These are phyloP conservation scores for Colletotrichum tabaci DNA, from an alignment of 2,329 filamentous ascomycete genomes.

Conservation along the genomic window DNA sequence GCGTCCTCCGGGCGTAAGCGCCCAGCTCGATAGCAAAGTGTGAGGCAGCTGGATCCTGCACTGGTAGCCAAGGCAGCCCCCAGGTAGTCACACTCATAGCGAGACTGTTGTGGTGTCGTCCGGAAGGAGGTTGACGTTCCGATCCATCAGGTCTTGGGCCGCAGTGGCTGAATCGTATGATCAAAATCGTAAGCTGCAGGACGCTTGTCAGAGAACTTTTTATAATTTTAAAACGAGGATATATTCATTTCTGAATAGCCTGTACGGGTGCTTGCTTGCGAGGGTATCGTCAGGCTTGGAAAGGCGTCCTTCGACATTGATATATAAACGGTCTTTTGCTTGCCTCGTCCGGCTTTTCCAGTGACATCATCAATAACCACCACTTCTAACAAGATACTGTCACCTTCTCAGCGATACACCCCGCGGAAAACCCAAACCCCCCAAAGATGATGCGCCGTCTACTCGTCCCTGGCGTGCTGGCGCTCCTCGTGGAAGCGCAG, in stretches of 20 bases:
- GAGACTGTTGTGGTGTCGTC: not conserved
- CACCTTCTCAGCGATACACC: no score
- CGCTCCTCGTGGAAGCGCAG: conserved; percentile 21
- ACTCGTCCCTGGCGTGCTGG: not conserved
- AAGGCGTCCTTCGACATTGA: not conserved
- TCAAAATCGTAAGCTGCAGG: not conserved
- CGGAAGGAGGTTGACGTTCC: conserved; percentile 1
- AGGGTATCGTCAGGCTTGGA: not conserved
- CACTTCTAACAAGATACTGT: no score
- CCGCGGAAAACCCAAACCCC: no score
- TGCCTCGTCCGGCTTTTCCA: not conserved
- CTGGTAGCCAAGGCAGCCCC: not conserved
- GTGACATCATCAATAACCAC: no score
- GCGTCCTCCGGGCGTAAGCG: not conserved
- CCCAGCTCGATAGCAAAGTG: not conserved
- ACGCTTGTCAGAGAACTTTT: not conserved
- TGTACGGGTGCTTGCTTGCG: no score
- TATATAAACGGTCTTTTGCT: no score
- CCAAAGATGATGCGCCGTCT: conserved; percentile 12
- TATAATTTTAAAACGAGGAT: no score
- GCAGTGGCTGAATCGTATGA: not conserved
- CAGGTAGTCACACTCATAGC: not conserved
- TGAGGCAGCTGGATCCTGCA: not conserved
- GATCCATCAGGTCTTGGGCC: not conserved
- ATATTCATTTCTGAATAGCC: not conserved